phyloP scores from a whole-genome alignment of 495 filamentous ascomycete genomes.

The Aspergillus egyptiacus region DNA sequence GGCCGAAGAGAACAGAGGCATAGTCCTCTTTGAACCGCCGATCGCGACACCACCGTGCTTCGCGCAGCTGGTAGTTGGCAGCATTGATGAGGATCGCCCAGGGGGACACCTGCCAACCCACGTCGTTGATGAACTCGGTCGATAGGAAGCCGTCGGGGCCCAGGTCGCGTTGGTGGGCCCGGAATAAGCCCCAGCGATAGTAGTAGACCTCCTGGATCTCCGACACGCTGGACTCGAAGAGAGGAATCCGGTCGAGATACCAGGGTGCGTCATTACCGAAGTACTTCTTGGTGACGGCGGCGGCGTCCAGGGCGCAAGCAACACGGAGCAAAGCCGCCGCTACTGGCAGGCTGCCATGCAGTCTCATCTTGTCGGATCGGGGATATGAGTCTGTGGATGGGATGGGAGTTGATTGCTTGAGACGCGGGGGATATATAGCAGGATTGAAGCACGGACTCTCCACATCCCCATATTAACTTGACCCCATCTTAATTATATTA shows the following conservation, averaged over 20 bases:
- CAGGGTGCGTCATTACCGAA: constrained; percentile 20
- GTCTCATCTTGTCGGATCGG: too few species aligned
- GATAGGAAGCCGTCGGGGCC: constrained; percentile 24
- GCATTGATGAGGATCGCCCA: constrained; percentile 23
- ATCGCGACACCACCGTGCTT: constrained; percentile 29
- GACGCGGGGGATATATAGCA: too few species aligned
- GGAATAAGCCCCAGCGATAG: constrained; percentile 29
- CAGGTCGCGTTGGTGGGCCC: constrained; percentile 28
- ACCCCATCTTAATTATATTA: too few species aligned
- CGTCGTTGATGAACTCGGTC: constrained; percentile 29
- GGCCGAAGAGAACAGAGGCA: constrained; percentile 18
- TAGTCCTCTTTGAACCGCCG: constrained; percentile 28
- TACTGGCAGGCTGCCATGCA: too few species aligned
- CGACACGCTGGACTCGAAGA: constrained; percentile 15
- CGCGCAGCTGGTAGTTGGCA: constrained; percentile 25
- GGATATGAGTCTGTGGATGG: too few species aligned
- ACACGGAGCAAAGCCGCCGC: not conserved
- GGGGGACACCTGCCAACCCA: constrained; percentile 22
- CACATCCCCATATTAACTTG: too few species aligned
- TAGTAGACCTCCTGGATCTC: constrained; percentile 29
- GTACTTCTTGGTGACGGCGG: constrained; percentile 7
- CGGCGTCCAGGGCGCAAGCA: constrained; percentile 4
- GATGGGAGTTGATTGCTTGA: too few species aligned
- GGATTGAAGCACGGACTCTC: too few species aligned
- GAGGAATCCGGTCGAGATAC: constrained; percentile 18